Base-by-base conservation (phyloP, 2,329 filamentous ascomycete species). In the Ramularia endophylla region DNA sequence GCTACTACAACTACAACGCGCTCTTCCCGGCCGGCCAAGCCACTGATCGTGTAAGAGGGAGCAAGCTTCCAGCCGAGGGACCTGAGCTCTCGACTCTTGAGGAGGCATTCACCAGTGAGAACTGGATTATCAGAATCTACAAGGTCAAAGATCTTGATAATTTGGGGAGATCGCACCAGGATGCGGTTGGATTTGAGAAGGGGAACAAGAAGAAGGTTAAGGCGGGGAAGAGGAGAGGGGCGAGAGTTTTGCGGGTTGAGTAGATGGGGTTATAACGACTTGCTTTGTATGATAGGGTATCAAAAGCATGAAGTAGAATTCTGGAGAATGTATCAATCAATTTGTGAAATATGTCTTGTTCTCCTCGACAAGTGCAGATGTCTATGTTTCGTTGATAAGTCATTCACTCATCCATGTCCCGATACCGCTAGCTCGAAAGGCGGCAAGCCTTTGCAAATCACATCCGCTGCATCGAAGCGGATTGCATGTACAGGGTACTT, bases 51-150 rank as follows among this genome's bases (percentile, higher is more conserved):
- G 92, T 98, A 51, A 88, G 92, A 61, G 81, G 82, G 52, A 77
- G 78, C 27, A 79, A 78, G 46, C 71, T 97, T 38, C 94, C 92
- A n/a, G 80, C 87, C 9, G 76, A 88, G 53, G 83, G 87, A 1
- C 92, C 92, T 7, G 78, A 85, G 47, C 81, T 98, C 44, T 87
- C 84, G 67, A 92, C 84, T 4, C 69, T 98, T 34, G 92, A 98
- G 64, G 92, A 98, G 70, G 92, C 92, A 8, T 98, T 94, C 66
- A 98, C 94, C 41, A 95, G 87, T 60, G 92, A 98, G 74, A 98
- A 98, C 77, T 98, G 92, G 92, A 98, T 98, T 66, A 97, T 98
- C 63, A 80, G 92, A 51, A 95, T 98, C 61, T 98, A 95, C 77
- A 98, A 98, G 77, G 92, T 98, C 70, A 98, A 98, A 74, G 89